Conservation (phyloP, 768 basidiomycete genomes). For the Naganishia onofrii region DNA sequence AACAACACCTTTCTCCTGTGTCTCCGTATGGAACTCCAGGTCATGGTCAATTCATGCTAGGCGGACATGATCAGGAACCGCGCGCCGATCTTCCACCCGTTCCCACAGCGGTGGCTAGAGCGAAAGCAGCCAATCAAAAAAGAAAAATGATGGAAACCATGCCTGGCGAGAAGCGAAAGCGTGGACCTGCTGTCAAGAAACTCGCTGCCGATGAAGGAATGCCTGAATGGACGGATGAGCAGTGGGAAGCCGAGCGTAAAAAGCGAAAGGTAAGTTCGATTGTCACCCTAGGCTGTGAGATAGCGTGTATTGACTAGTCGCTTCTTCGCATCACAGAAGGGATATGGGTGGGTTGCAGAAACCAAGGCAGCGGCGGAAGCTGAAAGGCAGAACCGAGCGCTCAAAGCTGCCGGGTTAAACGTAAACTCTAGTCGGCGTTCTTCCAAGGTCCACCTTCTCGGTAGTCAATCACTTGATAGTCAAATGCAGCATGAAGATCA, state of each 20-base stretch:
- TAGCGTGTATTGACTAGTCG: background rate
- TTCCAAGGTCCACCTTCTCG: slow-evolving; percentile 2
- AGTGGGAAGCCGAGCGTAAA: slow-evolving; percentile 33
- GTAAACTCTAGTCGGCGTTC: slow-evolving; percentile 6
- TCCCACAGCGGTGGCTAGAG: slow-evolving; percentile 3
- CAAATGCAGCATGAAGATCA: slow-evolving; percentile 5
- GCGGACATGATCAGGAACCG: slow-evolving; percentile 19
- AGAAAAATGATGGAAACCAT: slow-evolving; percentile 12
- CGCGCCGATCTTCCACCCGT: slow-evolving; percentile 22
- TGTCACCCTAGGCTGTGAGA: background rate
- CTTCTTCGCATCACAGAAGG: slow-evolving; percentile 10
- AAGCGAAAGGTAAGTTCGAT: slow-evolving; percentile 27
- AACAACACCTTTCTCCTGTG: slow-evolving; percentile 15
- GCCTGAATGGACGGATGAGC: slow-evolving; percentile 32
- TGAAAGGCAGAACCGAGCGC: slow-evolving; percentile 24
- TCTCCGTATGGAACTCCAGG: slow-evolving; percentile 19
- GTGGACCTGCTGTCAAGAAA: slow-evolving; percentile 33
- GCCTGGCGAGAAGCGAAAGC: slow-evolving; percentile 24
- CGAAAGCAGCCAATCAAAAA: slow-evolving; percentile 12
- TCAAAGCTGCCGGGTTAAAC: slow-evolving; percentile 25
- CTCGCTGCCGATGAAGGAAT: slow-evolving; percentile 24
- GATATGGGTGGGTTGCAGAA: slow-evolving; percentile 31
- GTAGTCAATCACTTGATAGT: background rate
- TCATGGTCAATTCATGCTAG: slow-evolving; percentile 13
- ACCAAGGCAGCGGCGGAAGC: slow-evolving; percentile 34